These are phyloP conservation scores for Talaromyces stipitatus DNA, from an alignment of 495 filamentous ascomycete species.

Conservation along the genomic window DNA sequence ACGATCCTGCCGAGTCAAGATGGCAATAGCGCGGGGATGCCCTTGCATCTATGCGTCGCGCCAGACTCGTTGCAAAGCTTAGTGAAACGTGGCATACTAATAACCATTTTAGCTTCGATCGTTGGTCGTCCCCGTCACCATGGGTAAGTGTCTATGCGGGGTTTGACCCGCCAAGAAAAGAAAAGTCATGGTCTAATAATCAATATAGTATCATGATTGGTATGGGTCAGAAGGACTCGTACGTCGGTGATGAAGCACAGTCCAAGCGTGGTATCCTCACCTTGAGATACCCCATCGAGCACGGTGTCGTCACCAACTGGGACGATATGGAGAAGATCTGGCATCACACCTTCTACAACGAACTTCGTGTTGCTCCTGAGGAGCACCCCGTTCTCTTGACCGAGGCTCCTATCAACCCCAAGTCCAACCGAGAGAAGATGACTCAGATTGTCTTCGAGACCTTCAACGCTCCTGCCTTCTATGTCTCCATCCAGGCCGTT, in stretches of 20 bases:
- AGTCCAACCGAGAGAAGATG: constrained; percentile 99
- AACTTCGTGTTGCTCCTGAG: constrained; percentile 98
- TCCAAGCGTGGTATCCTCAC: constrained; percentile 99
- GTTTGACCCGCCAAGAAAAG: not conserved
- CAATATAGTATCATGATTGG: constrained; percentile 95
- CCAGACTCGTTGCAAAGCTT: not conserved
- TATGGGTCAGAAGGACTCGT: constrained; percentile 99
- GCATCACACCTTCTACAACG: constrained; percentile 99
- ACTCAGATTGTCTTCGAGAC: constrained; percentile 99
- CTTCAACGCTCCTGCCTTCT: constrained; percentile 99
- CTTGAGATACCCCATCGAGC: constrained; percentile 98
- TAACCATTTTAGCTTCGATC: constrained; percentile 69
- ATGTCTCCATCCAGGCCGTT: constrained; percentile 99
- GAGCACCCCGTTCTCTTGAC: constrained; percentile 99
- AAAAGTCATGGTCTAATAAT: constrained; percentile 13
- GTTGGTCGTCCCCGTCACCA: constrained; percentile 99
- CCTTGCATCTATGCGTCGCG: constrained; percentile 21
- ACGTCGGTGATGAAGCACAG: constrained; percentile 99
- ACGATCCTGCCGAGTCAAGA: constrained; percentile 2
- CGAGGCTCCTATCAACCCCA: constrained; percentile 99
- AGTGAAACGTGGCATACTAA: constrained; percentile 13
- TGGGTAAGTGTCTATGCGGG: constrained; percentile 62
- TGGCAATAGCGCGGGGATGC: constrained; percentile 3
- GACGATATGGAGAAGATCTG: constrained; percentile 99
- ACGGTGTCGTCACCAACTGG: constrained; percentile 99